A percentile compares a stretch with the other conserved stretches of the same genome.
phyloP scores from a whole-genome alignment of 2,329 filamentous ascomycete genomes.

The Colletotrichum graminicola region DNA sequence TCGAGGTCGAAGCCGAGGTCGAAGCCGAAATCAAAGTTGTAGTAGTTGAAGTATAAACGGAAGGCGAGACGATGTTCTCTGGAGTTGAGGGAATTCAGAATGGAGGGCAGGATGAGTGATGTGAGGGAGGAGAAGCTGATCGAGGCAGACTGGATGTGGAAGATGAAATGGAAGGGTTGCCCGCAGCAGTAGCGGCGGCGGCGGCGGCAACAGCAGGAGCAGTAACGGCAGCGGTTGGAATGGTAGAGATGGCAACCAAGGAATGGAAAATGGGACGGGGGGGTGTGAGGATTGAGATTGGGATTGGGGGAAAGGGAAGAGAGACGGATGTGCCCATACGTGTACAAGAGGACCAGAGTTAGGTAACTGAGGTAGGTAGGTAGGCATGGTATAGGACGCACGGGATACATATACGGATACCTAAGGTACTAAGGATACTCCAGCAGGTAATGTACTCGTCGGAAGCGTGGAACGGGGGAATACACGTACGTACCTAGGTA shows the following conservation, averaged over 20 bases:
- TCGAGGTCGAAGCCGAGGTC: too few relatives aligned
- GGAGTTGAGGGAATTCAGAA: constrained; percentile 7
- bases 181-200: not conserved
- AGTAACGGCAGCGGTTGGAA: constrained; percentile 10
- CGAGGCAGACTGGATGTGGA: not conserved
- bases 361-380: not conserved
- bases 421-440: not conserved
- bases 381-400: not conserved
- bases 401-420: not conserved
- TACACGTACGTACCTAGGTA: not conserved
- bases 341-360: not conserved
- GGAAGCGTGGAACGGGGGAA: not conserved
- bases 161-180: constrained; percentile 23
- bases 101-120: constrained; percentile 23
- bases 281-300: constrained; percentile 6
- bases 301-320: constrained; percentile 1
- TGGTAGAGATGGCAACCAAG: constrained; percentile 19
- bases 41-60: not conserved
- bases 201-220: too few relatives aligned
- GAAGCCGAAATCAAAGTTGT: too few relatives aligned
- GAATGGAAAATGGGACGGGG: constrained; percentile 30
- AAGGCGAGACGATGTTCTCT: constrained; percentile 3
- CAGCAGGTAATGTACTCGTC: not conserved
- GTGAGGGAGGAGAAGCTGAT: constrained; percentile 29
- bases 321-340: not conserved